Evolutionary conservation across 441 rosid genomes (phyloP).

Genomic region (Gossypium armourianum): DNA sequence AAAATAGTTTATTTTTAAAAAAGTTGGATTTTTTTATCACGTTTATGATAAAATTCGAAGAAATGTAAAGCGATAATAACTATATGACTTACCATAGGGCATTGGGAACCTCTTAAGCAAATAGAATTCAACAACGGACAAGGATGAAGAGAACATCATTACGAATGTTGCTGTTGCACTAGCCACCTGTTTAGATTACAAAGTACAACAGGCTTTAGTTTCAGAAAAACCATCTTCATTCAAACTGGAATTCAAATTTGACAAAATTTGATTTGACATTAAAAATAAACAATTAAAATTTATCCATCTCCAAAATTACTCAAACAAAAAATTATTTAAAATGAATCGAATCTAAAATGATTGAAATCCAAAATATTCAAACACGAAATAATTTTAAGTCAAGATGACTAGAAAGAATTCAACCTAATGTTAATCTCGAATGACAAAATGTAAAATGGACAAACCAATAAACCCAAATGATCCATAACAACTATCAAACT

Average conservation of each 20-base stretch:
- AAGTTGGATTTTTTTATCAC: not conserved
- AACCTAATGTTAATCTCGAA: not conserved
- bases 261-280: too few relatives aligned
- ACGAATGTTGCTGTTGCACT: slow-evolving; percentile 92
- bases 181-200: slow-evolving; percentile 45
- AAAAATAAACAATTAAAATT: too few relatives aligned
- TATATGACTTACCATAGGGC: slow-evolving; percentile 50
- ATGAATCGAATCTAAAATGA: too few relatives aligned
- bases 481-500: too few relatives aligned
- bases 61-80: not conserved
- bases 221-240: not conserved
- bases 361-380: too few relatives aligned
- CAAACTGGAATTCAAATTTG: not conserved
- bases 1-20: not conserved
- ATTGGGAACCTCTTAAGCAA: slow-evolving; percentile 85
- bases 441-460: not conserved
- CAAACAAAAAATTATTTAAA: too few relatives aligned
- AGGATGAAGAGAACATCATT: slow-evolving; percentile 87
- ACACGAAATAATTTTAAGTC: too few relatives aligned
- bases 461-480: not conserved
- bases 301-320: too few relatives aligned
- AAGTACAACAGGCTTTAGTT: not conserved
- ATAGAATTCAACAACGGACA: slow-evolving; percentile 83
- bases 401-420: too few relatives aligned
- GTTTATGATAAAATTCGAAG: not conserved